Evolutionary conservation across 805 yeast species (phyloP), one percentile per base, ranked within the genome.

Genomic region (Kluyveromyces siamensis): DNA sequence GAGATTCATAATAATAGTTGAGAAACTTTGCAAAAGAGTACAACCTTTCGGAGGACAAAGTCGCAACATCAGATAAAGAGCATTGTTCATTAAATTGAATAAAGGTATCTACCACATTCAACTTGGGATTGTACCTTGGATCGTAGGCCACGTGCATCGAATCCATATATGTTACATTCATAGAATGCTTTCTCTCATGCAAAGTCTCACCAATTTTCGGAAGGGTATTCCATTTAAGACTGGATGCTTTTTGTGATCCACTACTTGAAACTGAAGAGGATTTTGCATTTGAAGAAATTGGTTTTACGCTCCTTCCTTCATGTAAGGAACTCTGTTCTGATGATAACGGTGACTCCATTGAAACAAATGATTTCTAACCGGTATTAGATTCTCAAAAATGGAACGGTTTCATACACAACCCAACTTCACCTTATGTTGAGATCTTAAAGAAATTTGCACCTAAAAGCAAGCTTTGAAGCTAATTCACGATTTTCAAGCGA

Each of bases 81-180:
- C 61, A 50, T 25, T 61, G 58, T 37, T 46, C 43, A 45, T 63
- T 63, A 46, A 62, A 61, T 9, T 56, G 51, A 19, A 55, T 47
- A 25, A 63, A 63, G 9, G 61, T 47, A 41, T 60, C 61, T 52
- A 63, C 52, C 30, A 52, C 45, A 6, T 52, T 50, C 18, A 62
- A 58, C 13, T 51, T 49, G 16, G 55, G 52, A 37, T 63, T 63
- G 48, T 55, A 57, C 2, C 49, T 48, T 8, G 65, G 61, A 16
- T 58, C 57, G 49, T 63, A 63, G 40, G 55, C 60, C 2, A 62
- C 65, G 51, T 60, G 60, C 35, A 52, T 52, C 17, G 55, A 52
- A 13, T 59, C 50, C 18, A 48, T 48, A 25, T 7, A 33, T 2
- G 57, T 57, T 8, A 56, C 45, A 40, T 59, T 59, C 47, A 56